Percentiles rank a stretch among this genome's conserved stretches.
phyloP scores from a whole-genome alignment of 495 filamentous ascomycete species.

The Lindgomyces ingoldianus region DNA sequence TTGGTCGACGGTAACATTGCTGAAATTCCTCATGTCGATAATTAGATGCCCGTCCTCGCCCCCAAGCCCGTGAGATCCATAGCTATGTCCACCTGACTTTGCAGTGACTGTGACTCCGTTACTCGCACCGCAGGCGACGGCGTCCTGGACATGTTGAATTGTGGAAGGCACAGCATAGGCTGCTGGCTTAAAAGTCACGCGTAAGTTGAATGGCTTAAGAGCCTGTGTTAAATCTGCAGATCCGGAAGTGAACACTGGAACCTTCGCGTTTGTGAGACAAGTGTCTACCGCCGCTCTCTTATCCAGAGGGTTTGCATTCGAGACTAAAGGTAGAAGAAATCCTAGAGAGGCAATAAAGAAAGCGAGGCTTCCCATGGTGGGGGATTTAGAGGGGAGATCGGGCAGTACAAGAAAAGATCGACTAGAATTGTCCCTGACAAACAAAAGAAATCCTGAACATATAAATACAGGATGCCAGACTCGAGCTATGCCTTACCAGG shows the following conservation, averaged over 20 bases:
- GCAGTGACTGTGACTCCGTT: constrained; percentile 65
- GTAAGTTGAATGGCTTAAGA: constrained; percentile 62
- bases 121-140: constrained; percentile 60
- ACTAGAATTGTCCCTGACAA: constrained; percentile 2
- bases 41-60: constrained; percentile 58
- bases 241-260: constrained; percentile 9
- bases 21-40: constrained; percentile 58
- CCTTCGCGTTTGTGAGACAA: constrained; percentile 9
- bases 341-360: constrained; percentile 12
- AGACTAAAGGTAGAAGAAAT: neutral
- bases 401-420: constrained; percentile 8
- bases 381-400: neutral
- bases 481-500: neutral
- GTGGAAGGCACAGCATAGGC: constrained; percentile 63
- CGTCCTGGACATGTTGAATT: constrained; percentile 57
- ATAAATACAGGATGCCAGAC: neutral
- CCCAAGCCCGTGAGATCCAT: constrained; percentile 58
- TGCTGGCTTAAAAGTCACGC: constrained; percentile 59
- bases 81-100: constrained; percentile 72
- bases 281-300: constrained; percentile 22
- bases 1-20: constrained; percentile 52
- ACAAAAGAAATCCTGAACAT: neutral
- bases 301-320: constrained; percentile 12
- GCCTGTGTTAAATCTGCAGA: constrained; percentile 20
- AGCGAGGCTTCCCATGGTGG: constrained; percentile 1